A percentile compares a stretch with the other conserved stretches of the same genome.
These are phyloP conservation scores for Phaeomoniella chlamydospora DNA, from an alignment of 2,329 filamentous ascomycete genomes.

Conservation along the genomic window DNA sequence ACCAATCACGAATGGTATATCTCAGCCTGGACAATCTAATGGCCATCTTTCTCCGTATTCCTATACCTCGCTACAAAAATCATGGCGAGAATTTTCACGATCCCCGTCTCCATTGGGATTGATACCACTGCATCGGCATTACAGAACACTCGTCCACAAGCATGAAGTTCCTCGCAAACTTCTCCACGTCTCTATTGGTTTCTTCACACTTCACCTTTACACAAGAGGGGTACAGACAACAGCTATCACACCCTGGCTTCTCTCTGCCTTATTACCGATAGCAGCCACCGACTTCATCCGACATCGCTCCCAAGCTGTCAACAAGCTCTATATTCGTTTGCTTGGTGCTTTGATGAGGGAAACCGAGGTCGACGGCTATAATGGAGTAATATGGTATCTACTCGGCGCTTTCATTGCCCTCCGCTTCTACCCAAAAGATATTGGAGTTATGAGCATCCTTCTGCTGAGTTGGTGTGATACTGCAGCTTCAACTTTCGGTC, in stretches of 20 bases:
- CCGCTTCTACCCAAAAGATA: slow-evolving; percentile 80
- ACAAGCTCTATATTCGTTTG: slow-evolving; percentile 69
- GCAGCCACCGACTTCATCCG: slow-evolving; percentile 68
- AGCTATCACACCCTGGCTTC: slow-evolving; percentile 70
- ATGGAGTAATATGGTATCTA: slow-evolving; percentile 94
- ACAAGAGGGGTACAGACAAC: slow-evolving; percentile 60
- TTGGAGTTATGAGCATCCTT: slow-evolving; percentile 77
- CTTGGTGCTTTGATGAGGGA: slow-evolving; percentile 93
- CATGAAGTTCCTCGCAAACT: slow-evolving; percentile 92
- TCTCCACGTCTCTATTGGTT: slow-evolving; percentile 91
- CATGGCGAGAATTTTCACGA: slow-evolving; percentile 76
- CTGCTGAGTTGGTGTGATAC: slow-evolving; percentile 97
- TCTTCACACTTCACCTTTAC: slow-evolving; percentile 81
- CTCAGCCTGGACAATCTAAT: slow-evolving; percentile 31
- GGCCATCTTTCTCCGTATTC: slow-evolving; percentile 56
- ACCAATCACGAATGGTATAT: slow-evolving; percentile 20
- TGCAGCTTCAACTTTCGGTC: slow-evolving; percentile 84
- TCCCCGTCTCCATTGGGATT: slow-evolving; percentile 86
- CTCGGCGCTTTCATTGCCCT: slow-evolving; percentile 79
- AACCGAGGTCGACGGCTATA: slow-evolving; percentile 85
- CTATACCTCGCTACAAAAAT: slow-evolving; percentile 39
- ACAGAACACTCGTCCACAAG: slow-evolving; percentile 82
- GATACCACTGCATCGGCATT: slow-evolving; percentile 89
- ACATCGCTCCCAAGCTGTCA: slow-evolving; percentile 68
- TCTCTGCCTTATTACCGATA: slow-evolving; percentile 71